A percentile compares a stretch with the other conserved stretches of the same genome.
phyloP scores from a whole-genome alignment of 495 filamentous ascomycete genomes.

The Beverwykella pulmonaria region DNA sequence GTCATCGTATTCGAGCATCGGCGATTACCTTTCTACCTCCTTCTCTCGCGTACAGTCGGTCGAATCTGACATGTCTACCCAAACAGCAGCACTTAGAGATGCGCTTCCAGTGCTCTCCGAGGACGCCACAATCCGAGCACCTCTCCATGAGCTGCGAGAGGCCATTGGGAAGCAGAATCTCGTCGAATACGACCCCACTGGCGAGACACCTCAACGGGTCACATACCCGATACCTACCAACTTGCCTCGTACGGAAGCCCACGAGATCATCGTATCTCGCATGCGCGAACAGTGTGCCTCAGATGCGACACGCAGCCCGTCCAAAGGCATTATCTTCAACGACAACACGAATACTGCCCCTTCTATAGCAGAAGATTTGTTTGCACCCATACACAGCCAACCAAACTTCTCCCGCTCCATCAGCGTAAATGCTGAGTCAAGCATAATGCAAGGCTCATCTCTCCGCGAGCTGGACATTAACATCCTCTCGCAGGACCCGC shows the following conservation, averaged over 20 bases:
- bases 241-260: conserved; percentile 74
- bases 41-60: conserved; percentile 64
- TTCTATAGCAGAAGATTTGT: not conserved
- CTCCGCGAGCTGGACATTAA: conserved; percentile 49
- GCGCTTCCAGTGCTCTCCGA: conserved; percentile 61
- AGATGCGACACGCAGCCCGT: conserved; percentile 40
- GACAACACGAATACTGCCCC: conserved; percentile 27
- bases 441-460: conserved; percentile 20
- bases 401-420: conserved; percentile 22
- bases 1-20: conserved; percentile 69
- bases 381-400: conserved; percentile 5
- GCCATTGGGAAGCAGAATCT: conserved; percentile 63
- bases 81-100: conserved; percentile 56
- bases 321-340: conserved; percentile 45
- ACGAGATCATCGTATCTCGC: conserved; percentile 66
- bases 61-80: conserved; percentile 61
- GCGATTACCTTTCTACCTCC: conserved; percentile 63
- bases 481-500: conserved; percentile 36
- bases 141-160: conserved; percentile 68
- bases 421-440: conserved; percentile 19
- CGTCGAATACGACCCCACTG: conserved; percentile 79
- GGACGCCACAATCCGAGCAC: conserved; percentile 58
- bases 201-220: conserved; percentile 78
- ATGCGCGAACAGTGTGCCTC: conserved; percentile 46
- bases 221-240: conserved; percentile 73